Evolutionary conservation across 352 stramenopile genomes (phyloP).

Genomic region (Globisporangium canariense): DNA sequence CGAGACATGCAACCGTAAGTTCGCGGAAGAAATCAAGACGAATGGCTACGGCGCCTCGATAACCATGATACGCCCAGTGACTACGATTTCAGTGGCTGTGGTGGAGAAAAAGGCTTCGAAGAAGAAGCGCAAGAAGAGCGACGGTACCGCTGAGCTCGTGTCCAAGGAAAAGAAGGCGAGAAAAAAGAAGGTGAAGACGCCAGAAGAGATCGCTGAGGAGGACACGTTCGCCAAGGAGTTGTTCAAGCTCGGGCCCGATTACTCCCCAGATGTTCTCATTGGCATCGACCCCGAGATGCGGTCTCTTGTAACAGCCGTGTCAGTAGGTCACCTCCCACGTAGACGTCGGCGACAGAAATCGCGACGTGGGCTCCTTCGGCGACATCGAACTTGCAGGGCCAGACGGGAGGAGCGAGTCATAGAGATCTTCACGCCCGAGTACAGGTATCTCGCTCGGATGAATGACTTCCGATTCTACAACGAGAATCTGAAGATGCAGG

Average conservation of each 20-base stretch:
- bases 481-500: not conserved
- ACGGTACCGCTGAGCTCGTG: not conserved
- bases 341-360: not conserved
- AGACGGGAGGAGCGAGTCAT: not conserved
- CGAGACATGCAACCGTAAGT: too few relatives aligned
- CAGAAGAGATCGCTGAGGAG: not conserved
- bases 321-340: not conserved
- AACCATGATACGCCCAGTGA: not conserved
- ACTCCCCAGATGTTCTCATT: not conserved
- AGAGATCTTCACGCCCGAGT: not conserved
- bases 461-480: not conserved
- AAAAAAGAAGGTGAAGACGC: not conserved
- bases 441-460: not conserved
- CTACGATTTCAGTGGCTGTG: not conserved
- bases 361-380: not conserved
- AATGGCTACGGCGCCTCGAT: not conserved
- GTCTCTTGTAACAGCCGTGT: not conserved
- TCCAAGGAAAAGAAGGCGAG: not conserved
- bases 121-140: not conserved
- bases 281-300: not conserved
- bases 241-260: not conserved
- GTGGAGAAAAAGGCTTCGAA: not conserved
- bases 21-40: too few relatives aligned
- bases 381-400: not conserved
- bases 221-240: not conserved